A percentile compares a stretch with the other conserved stretches of the same genome.
Evolutionary conservation across 805 yeast species (phyloP).

Genomic region (Saccharomycopsis sp.): DNA sequence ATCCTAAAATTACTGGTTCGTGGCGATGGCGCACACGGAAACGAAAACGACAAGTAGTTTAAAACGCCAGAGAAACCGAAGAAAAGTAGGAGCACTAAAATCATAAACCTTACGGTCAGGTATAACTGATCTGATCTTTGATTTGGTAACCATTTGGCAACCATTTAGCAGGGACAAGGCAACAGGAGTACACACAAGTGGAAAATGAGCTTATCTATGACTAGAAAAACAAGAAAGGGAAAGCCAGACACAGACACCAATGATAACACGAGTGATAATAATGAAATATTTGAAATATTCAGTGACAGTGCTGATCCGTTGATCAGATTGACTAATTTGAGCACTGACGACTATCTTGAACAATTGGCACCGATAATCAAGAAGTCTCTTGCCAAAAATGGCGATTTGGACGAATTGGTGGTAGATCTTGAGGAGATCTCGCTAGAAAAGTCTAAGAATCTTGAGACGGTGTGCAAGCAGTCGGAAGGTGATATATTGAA

Average conservation of each 20-base stretch:
- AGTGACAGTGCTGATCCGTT: slow-evolving; percentile 16
- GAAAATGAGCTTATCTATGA: background rate
- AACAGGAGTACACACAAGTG: no score
- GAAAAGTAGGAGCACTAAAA: no score
- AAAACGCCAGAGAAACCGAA: background rate
- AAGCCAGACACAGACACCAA: background rate
- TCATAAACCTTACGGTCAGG: background rate
- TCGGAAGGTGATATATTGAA: slow-evolving; percentile 48
- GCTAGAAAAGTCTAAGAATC: slow-evolving; percentile 52
- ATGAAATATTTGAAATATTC: slow-evolving; percentile 19
- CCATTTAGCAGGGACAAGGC: no score
- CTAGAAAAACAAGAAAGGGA: background rate
- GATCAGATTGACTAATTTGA: slow-evolving; percentile 14
- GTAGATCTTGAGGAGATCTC: slow-evolving; percentile 50
- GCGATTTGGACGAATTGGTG: slow-evolving; percentile 48
- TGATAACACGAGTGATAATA: background rate
- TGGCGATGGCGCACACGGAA: background rate
- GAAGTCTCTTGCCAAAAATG: slow-evolving; percentile 47
- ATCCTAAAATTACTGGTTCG: background rate
- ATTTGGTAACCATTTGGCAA: no score
- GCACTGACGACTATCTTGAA: slow-evolving; percentile 56
- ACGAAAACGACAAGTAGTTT: background rate
- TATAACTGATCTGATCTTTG: background rate
- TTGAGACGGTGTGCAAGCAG: slow-evolving; percentile 54
- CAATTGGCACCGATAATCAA: slow-evolving; percentile 72